Conservation (phyloP, 2,329 filamentous ascomycete genomes). For the Cladosporium velox region DNA sequence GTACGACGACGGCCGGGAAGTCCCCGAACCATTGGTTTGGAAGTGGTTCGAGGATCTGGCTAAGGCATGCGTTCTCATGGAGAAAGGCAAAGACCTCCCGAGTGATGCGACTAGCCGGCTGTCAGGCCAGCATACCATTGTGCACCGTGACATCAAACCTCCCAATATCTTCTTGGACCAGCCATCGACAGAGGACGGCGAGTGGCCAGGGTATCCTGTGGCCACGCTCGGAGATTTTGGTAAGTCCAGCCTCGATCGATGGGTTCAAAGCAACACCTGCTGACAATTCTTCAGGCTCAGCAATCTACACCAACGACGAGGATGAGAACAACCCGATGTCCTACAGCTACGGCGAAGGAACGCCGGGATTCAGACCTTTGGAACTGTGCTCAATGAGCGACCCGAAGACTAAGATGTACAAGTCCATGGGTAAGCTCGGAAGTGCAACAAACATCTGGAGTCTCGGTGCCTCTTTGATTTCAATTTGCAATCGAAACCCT, state of each 20-base stretch:
- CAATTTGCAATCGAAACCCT: background rate
- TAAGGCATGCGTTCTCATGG: conserved; percentile 22
- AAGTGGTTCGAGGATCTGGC: conserved; percentile 25
- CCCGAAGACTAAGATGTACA: background rate
- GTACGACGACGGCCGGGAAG: background rate
- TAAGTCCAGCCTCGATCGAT: background rate
- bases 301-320: conserved; percentile 6
- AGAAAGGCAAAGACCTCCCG: background rate
- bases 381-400: conserved; percentile 10
- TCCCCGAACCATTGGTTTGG: conserved; percentile 29
- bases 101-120: background rate
- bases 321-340: conserved; percentile 17
- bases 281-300: background rate
- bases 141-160: conserved; percentile 28
- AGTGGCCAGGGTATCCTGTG: conserved; percentile 17
- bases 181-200: background rate
- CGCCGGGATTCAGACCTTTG: conserved; percentile 12
- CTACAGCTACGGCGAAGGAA: conserved; percentile 13
- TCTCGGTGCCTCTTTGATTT: conserved; percentile 16
- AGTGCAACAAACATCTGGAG: conserved; percentile 20
- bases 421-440: background rate
- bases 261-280: background rate
- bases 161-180: conserved; percentile 24
- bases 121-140: conserved; percentile 1
- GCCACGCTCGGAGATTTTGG: conserved; percentile 20